These are phyloP conservation scores for Colletotrichum neosansevieriae DNA, from an alignment of 2,329 filamentous ascomycete species.

Conservation along the genomic window DNA sequence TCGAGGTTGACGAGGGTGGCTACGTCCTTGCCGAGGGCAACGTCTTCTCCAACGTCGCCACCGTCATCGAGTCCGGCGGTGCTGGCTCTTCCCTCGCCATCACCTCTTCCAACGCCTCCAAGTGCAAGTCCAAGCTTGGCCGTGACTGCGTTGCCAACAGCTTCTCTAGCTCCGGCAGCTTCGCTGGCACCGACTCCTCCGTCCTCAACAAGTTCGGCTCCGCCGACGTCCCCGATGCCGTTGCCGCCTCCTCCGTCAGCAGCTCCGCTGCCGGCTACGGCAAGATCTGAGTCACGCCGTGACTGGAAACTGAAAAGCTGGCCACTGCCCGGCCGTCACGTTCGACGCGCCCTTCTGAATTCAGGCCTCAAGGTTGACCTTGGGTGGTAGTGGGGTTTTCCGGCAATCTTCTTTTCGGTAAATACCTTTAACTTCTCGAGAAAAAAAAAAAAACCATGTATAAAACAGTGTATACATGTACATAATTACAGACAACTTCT, in stretches of 20 bases:
- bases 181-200: constrained; percentile 55
- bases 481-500: constrained; percentile 16
- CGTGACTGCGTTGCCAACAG: constrained; percentile 64
- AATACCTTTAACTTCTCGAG: constrained; percentile 8
- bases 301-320: not conserved
- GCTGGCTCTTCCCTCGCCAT: constrained; percentile 28
- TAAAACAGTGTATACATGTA: constrained; percentile 4
- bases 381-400: not conserved
- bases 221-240: constrained; percentile 52
- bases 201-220: constrained; percentile 65
- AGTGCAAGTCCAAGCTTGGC: constrained; percentile 60
- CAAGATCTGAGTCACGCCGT: constrained; percentile 49
- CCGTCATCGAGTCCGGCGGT: constrained; percentile 50
- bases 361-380: constrained; percentile 2
- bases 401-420: constrained; percentile 7
- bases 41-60: constrained; percentile 65
- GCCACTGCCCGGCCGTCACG: constrained; percentile 5
- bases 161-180: constrained; percentile 55
- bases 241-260: constrained; percentile 48
- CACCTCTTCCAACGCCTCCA: constrained; percentile 42
- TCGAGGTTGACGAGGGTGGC: constrained; percentile 60
- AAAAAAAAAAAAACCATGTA: too few relatives aligned
- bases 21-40: constrained; percentile 67
- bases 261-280: constrained; percentile 60
- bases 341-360: constrained; percentile 1